Base-by-base conservation (phyloP, 805 yeast genomes). In the Barnettozyma sp. region DNA sequence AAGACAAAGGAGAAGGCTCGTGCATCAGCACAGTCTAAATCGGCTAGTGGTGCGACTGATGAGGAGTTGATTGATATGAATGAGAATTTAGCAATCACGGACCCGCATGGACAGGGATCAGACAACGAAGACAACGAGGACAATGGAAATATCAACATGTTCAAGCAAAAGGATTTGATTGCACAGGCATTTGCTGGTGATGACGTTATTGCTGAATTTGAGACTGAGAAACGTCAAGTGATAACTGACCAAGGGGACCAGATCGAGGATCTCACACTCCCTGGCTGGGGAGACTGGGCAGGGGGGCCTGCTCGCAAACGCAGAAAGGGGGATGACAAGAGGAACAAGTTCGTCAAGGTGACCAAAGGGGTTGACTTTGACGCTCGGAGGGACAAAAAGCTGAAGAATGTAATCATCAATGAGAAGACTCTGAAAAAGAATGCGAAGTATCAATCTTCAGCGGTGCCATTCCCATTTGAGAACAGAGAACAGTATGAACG, bases 161-260 rank as follows among this genome's bases (percentile, higher is more conserved):
- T 87, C 65, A 74, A 76, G 47, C 95, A 87, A 53, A 76, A 77
- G 45, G 88, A 85, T 36, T 67, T 92, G 30, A 82, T 92, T 42
- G 76, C 80, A 42, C 81, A 87, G 54, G 98, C 97, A 0, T 92
- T 92, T 68, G 97, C 97, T 4, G 97, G 97, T 19, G 98, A 92
- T 62, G 92, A 92, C 55, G 95, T 90, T 26, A 82, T 85, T 12
- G 63, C 66, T 6, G 70, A 87, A 46, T 92, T 92, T 57, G 76
- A 74, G 43, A 70, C 64, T 11, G 97, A 88, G 49, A 92, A 90
- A 63, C 64, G 67, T 39, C 69, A 73, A 46, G 72, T 72, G 10
- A 66, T 70, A 6, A 71, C 65, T 29, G 87, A 82, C 31, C 97
- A 90, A 58, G 97, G 77, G 39, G 97, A 90, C 59, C 71, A 85